Base-by-base conservation (phyloP, 306 rosid genomes). In the Rubus idaeus region DNA sequence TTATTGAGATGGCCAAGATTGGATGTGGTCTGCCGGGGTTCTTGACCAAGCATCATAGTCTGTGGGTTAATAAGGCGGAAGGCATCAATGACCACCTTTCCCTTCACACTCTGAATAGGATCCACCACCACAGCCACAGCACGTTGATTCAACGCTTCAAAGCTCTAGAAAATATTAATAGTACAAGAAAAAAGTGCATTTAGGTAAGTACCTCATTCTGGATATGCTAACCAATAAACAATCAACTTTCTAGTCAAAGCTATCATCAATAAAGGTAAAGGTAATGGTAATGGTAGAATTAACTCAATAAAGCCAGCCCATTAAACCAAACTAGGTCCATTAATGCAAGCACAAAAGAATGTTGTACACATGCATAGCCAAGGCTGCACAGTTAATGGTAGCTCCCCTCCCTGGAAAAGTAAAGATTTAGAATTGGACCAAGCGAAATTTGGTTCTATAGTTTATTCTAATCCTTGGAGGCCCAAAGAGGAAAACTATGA, bases 41-140 rank as follows among this genome's bases (percentile, higher is more conserved):
- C 98, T 80, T 89, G 97, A 76, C 97, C 95, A 67, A 94, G 92
- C 98, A 95, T 87, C 98, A 94, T 90, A 30, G 96, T 90, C 45
- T 95, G 97, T 23, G 98, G 97, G 79, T 95, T 95, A 74, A 95
- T 92, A 53, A 95, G 84, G 73, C 97, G 96, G 79, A 95, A 95
- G 35, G 98, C 98, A 74, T 95, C 98, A 53, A 95, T 95, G 75
- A 90, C 97, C 82, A 95, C 96, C 85, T 92, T 94, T 58, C 98
- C 98, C 83, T 94, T 92, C 66, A 94, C 98, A 76, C 97, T 90
- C 78, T 92, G 98, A 78, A 95, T 89, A 18, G 98, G 98, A 84
- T 95, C 98, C 71, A 95, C 97, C 79, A 92, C 98, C 65, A 95
- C 98, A 30, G 96, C 98, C 64, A 94, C 98, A 81, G 93, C 98